Evolutionary conservation across 179 eudicot species (phyloP).

Genomic region (Pouteria campechiana): DNA sequence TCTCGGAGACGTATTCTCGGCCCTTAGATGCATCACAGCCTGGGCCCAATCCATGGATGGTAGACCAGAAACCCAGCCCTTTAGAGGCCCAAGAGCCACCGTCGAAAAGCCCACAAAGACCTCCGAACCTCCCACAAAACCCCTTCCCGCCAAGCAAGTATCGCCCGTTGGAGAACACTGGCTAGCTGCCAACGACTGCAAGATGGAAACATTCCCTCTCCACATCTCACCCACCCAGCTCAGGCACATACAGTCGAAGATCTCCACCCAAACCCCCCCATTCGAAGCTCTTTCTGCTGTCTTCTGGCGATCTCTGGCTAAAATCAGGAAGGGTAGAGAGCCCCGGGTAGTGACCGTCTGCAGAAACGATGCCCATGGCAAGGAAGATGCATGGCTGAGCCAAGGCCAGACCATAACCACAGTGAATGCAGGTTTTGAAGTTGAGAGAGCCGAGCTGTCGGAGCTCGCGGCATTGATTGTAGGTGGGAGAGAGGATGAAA

Average conservation of each 20-base stretch:
- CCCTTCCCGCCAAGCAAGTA: conserved; percentile 18
- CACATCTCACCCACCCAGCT: conserved; percentile 12
- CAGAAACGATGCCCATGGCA: neutral
- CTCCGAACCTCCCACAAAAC: conserved; percentile 1
- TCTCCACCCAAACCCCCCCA: neutral
- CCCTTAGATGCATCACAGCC: conserved; percentile 33
- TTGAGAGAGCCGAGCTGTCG: conserved; percentile 10
- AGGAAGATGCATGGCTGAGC: conserved; percentile 3
- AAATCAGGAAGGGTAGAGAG: conserved; percentile 10
- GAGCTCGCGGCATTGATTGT: conserved; percentile 20
- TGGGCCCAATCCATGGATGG: conserved; percentile 33
- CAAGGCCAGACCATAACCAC: conserved; percentile 15
- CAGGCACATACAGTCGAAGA: conserved; percentile 2
- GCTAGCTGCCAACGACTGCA: conserved; percentile 13
- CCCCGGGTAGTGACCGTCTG: conserved; percentile 24
- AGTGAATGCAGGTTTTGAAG: conserved; percentile 8
- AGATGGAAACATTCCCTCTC: conserved; percentile 25
- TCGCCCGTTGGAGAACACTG: conserved; percentile 33
- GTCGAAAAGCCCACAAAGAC: neutral
- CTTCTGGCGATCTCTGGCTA: conserved; percentile 39
- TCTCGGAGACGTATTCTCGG: conserved; percentile 58
- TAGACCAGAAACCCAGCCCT: conserved; percentile 2
- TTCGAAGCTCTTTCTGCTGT: conserved; percentile 30
- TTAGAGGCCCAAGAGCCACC: neutral
- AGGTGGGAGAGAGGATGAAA: conserved; percentile 23